Base-by-base conservation (phyloP, 2,329 filamentous ascomycete species). In the Teratosphaeriaceae sp. region DNA sequence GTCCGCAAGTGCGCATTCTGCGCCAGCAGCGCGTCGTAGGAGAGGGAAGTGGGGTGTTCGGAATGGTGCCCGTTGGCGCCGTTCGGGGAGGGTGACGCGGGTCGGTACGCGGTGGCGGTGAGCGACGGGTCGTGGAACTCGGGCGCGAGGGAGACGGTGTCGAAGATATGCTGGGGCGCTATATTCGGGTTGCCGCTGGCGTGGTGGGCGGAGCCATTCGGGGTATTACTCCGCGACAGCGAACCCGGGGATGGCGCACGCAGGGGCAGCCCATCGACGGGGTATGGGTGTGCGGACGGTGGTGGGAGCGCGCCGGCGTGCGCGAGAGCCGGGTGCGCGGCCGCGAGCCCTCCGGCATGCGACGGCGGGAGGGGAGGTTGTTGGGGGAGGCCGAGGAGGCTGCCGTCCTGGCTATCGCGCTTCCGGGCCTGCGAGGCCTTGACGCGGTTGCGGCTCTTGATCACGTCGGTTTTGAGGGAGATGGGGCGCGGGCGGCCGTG, bases 401-500 rank as follows among this genome's bases (percentile, higher is more conserved):
- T 52, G 12, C 47, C 43, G 31, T 43, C 38, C 61, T 59, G 55
- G 33, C 55, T 47, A 68, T 60, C 70, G 82, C 94, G 94, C 26
- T 18, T 13, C 18, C 19, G 5, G 42, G 88, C 92, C 27, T 31
- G 19, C 5, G 5, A 3, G 42, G 88, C 92, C 75, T 97, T 97
- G 56, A 97, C 90, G 52, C 92, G 82, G 69, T 98, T 98, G 60
- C 92, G 88, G 72, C 89, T 96, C 75, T 98, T 98, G 72, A 98
- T 98, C 55, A 97, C 90, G 73, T 98, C 92, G 38, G 92, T 97
- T 76, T 98, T 98, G 58, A 98, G 78, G 57, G 87, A 94, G 65
- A 95, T 96, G 55, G 92, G 92, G 44, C 92, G 83, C 47, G 92
- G 81, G 20, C 89, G 85, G 51, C 89, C 89, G 65, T 98, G 92